phyloP scores from a whole-genome alignment of 148 eudicot species.

The Cornus kousa region DNA sequence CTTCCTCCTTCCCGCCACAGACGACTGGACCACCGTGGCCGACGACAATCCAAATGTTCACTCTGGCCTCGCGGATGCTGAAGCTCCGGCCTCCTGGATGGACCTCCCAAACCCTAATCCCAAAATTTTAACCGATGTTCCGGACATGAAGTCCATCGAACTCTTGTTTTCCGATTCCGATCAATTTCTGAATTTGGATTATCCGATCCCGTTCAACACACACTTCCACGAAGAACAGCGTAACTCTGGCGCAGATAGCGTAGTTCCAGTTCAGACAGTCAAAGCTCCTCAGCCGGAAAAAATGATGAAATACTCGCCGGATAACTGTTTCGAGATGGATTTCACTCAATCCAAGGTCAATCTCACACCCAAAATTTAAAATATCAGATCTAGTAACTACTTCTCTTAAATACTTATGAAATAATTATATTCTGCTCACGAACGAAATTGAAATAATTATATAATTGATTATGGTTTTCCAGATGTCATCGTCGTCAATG shows the following conservation, averaged over 20 bases:
- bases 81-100: conserved; percentile 35
- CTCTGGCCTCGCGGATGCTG: conserved; percentile 36
- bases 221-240: conserved; percentile 17
- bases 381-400: neutral
- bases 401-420: neutral
- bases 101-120: conserved; percentile 23
- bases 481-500: conserved; percentile 79
- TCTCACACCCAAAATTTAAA: conserved; percentile 66
- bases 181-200: conserved; percentile 58
- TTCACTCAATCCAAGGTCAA: conserved; percentile 30
- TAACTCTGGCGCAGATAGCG: conserved; percentile 40
- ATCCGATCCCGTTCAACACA: conserved; percentile 24
- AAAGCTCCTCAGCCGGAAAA: conserved; percentile 14
- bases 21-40: neutral
- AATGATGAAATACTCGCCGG: conserved; percentile 14
- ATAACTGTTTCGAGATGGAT: conserved; percentile 42
- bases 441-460: neutral
- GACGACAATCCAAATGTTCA: conserved; percentile 30
- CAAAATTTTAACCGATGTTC: conserved; percentile 11
- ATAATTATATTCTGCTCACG: too few relatives aligned
- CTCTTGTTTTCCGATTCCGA: conserved; percentile 51
- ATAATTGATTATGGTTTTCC: conserved; percentile 14
- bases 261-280: conserved; percentile 59
- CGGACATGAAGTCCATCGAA: conserved; percentile 55
- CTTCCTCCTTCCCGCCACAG: conserved; percentile 13